Evolutionary conservation across 345 rosid species (phyloP).

Genomic region (Citrus australasica): DNA sequence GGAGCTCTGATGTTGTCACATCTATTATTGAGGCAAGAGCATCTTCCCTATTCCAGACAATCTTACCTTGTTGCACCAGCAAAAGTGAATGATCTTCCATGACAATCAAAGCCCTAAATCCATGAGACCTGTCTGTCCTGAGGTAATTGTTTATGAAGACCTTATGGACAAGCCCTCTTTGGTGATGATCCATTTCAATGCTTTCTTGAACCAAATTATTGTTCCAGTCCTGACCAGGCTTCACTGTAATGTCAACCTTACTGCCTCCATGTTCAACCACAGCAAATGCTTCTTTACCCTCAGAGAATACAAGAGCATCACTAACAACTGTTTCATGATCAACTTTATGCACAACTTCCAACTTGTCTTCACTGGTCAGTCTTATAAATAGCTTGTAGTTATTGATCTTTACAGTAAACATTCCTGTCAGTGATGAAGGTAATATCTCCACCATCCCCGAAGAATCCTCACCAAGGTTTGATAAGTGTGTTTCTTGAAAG

Average conservation of each 20-base stretch:
- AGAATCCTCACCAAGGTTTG: slow-evolving; percentile 50
- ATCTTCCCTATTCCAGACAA: slow-evolving; percentile 98
- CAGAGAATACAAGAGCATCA: slow-evolving; percentile 65
- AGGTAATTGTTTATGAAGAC: slow-evolving; percentile 89
- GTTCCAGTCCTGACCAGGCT: slow-evolving; percentile 63
- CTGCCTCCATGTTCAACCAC: slow-evolving; percentile 54
- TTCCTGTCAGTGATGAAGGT: slow-evolving; percentile 49
- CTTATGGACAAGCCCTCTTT: slow-evolving; percentile 75
- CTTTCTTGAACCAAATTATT: slow-evolving; percentile 69
- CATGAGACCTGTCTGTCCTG: slow-evolving; percentile 89
- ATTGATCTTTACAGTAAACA: slow-evolving; percentile 55
- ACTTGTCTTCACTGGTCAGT: slow-evolving; percentile 49
- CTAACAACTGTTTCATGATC: slow-evolving; percentile 63
- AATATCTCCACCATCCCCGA: slow-evolving; percentile 52
- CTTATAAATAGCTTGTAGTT: slow-evolving; percentile 42
- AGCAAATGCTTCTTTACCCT: slow-evolving; percentile 68
- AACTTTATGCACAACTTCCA: slow-evolving; percentile 66
- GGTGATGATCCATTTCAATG: slow-evolving; percentile 58
- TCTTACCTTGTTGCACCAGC: slow-evolving; percentile 85
- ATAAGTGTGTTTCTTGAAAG: slow-evolving; percentile 50
- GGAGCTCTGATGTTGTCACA: slow-evolving; percentile 85
- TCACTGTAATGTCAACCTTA: slow-evolving; percentile 69
- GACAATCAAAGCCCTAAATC: slow-evolving; percentile 92
- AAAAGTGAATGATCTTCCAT: slow-evolving; percentile 98
- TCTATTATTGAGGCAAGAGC: slow-evolving; percentile 86